These are phyloP conservation scores for Penicillium griseofulvum DNA, from an alignment of 2,329 filamentous ascomycete genomes.

Conservation along the genomic window DNA sequence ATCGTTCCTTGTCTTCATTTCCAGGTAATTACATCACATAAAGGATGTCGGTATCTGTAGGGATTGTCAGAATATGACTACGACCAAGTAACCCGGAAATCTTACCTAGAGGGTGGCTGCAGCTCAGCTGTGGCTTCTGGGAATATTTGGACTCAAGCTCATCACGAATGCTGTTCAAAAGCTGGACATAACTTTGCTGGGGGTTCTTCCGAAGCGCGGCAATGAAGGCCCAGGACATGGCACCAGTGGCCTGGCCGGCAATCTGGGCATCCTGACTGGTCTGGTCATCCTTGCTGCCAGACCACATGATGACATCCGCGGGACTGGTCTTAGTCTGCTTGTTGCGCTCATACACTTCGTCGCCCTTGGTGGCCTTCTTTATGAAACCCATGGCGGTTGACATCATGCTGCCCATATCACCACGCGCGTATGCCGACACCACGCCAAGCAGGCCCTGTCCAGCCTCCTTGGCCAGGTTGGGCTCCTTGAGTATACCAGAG, in stretches of 20 bases:
- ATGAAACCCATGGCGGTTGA: slow-evolving; percentile 77
- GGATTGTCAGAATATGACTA: slow-evolving; percentile 15
- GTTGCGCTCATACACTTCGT: slow-evolving; percentile 75
- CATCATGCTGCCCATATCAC: slow-evolving; percentile 79
- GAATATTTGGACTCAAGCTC: slow-evolving; percentile 81
- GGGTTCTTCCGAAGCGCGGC: slow-evolving; percentile 85
- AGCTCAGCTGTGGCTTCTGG: slow-evolving; percentile 94
- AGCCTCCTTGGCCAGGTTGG: slow-evolving; percentile 66
- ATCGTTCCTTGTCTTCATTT: not conserved
- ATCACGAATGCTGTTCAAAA: slow-evolving; percentile 92
- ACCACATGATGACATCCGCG: slow-evolving; percentile 97
- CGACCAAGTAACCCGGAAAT: not conserved
- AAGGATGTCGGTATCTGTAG: slow-evolving; percentile 61
- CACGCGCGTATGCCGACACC: slow-evolving; percentile 74
- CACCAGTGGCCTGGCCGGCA: slow-evolving; percentile 82
- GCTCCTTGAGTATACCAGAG: slow-evolving; percentile 66
- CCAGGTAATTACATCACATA: slow-evolving; percentile 60
- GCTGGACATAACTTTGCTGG: slow-evolving; percentile 91
- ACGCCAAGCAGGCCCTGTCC: slow-evolving; percentile 64
- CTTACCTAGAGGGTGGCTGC: slow-evolving; percentile 92
- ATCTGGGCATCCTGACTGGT: slow-evolving; percentile 94
- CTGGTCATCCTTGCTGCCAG: slow-evolving; percentile 91
- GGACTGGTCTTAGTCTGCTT: slow-evolving; percentile 87
- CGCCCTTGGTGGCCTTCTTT: slow-evolving; percentile 80
- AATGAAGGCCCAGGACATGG: slow-evolving; percentile 98